Base-by-base conservation (phyloP, 306 rosid genomes). In the Styphnolobium japonicum region DNA sequence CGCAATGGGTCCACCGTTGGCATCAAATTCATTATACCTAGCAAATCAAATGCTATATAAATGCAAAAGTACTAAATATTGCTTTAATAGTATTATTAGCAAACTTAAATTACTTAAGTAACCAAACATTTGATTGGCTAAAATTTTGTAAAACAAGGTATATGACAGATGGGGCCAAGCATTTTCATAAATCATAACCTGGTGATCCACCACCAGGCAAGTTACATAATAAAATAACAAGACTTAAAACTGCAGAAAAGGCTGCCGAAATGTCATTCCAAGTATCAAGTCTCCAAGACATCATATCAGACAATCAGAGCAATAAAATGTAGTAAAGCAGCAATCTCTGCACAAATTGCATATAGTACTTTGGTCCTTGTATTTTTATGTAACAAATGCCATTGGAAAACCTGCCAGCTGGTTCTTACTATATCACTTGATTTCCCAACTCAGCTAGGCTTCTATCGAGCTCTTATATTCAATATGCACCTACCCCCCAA, bases 11-110 rank as follows among this genome's bases (percentile, higher is more conserved):
- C 98, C 97, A 36, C 97, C 97, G 3, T 85, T 84, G 67, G 55
- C 84, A 76, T 90, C 97, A 73, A 92, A 86, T 57, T 94, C 98
- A 86, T 89, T 91, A 82, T 88, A 89, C 90, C 98, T 94, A 43
- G 74, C 53, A 39, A 70, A 11, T 73, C 21, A 68, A 40, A 82
- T 43, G 55, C 61, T 1, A 67, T 31, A 48, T 85, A 74, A 81
- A 79, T 71, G 62, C 12, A 60, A n/a, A 78, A 42, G 71, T 42
- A 48, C 82, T 15, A 56, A 75, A 48, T 45, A 55, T 37, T 55
- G 34, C 16, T 73, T 62, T n/a, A 16, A 81, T 40, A 74, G n/a
- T 22, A 64, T 43, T 2, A 23, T 16, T 58, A 72, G 19, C 60
- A 55, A 31, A 77, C 11, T 11, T 48, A 45, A 67, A 25, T 43